Percentiles rank a stretch among this genome's conserved stretches.
phyloP scores from a whole-genome alignment of 331 rosid species.

The Malus hybrid region DNA sequence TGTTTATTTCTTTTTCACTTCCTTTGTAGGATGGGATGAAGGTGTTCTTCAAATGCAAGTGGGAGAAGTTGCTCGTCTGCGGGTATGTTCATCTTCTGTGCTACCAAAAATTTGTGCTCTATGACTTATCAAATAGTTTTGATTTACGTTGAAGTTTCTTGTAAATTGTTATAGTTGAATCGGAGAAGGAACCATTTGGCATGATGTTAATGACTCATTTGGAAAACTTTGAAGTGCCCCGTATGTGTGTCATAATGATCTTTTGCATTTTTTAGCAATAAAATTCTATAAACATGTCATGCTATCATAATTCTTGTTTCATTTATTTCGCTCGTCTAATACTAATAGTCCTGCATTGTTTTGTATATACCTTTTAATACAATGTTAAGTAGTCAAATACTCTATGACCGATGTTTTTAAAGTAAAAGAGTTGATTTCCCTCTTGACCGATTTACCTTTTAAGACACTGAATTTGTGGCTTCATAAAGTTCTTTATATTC shows the following conservation, averaged over 20 bases:
- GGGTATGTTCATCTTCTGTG: slow-evolving; percentile 38
- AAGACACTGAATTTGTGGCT: background rate
- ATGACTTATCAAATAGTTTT: background rate
- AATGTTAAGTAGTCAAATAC: background rate
- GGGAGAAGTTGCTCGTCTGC: slow-evolving; percentile 89
- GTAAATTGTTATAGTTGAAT: background rate
- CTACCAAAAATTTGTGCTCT: background rate
- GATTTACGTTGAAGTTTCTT: background rate
- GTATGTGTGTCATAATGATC: background rate
- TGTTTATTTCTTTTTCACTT: background rate
- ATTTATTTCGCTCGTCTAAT: background rate
- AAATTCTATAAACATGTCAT: background rate
- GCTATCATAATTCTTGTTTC: background rate
- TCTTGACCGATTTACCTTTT: background rate
- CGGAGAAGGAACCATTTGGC: background rate
- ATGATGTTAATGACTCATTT: background rate
- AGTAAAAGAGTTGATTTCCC: background rate
- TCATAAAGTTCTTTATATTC: background rate
- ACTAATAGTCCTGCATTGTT: background rate
- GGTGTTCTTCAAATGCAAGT: slow-evolving; percentile 84
- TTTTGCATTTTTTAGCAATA: background rate
- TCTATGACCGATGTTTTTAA: background rate
- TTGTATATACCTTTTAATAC: background rate
- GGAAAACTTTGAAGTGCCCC: background rate
- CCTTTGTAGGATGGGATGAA: slow-evolving; percentile 85